Percentiles rank a stretch among this genome's conserved stretches.
These are phyloP conservation scores for Pythium phragmitis DNA, from an alignment of 352 stramenopile species.

Conservation along the genomic window DNA sequence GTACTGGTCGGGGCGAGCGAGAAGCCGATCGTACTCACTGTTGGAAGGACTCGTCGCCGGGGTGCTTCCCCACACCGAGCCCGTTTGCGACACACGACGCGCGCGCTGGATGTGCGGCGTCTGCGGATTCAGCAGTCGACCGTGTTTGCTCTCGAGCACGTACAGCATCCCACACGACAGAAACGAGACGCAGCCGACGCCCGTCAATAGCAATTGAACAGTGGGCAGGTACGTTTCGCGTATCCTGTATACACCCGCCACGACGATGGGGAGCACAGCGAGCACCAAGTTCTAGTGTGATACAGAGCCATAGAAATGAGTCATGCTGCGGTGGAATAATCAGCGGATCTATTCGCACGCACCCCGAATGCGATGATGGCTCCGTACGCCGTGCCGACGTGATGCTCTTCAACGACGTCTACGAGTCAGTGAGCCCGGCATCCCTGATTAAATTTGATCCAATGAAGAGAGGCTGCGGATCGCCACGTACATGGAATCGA, in stretches of 20 bases:
- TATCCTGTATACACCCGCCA: constrained; percentile 38
- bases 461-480: background rate
- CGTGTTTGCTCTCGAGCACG: constrained; percentile 30
- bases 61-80: constrained; percentile 16
- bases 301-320: background rate
- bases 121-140: constrained; percentile 30
- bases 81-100: constrained; percentile 21
- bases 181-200: constrained; percentile 25
- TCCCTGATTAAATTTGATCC: background rate
- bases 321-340: background rate
- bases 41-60: constrained; percentile 19
- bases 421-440: background rate
- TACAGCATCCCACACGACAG: constrained; percentile 27
- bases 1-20: constrained; percentile 7
- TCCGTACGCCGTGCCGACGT: constrained; percentile 79
- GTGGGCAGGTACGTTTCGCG: constrained; percentile 40
- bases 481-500: constrained; percentile 56
- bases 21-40: constrained; percentile 24
- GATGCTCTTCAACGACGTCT: constrained; percentile 73
- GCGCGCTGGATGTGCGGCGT: constrained; percentile 30
- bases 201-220: constrained; percentile 36
- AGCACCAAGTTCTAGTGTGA: constrained; percentile 41
- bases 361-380: constrained; percentile 70
- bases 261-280: constrained; percentile 38
- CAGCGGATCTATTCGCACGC: background rate